These are phyloP conservation scores for Vachellia pachyceras DNA, from an alignment of 306 rosid genomes.

Conservation along the genomic window DNA sequence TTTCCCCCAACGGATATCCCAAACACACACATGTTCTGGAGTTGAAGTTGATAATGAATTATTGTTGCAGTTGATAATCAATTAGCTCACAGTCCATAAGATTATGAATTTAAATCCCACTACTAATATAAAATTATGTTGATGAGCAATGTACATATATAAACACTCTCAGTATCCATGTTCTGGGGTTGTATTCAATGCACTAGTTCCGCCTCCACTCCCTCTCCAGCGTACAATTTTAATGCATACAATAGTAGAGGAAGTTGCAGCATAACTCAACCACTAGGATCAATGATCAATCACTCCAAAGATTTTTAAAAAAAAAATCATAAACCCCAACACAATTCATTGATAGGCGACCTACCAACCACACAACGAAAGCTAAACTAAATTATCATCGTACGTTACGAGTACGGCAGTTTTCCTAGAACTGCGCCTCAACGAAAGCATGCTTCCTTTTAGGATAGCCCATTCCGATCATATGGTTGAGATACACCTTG, in stretches of 20 bases:
- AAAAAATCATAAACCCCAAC: background rate
- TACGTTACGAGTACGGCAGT: background rate
- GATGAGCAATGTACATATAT: too few species aligned
- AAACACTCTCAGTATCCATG: too few species aligned
- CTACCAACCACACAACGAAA: background rate
- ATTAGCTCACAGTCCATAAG: too few species aligned
- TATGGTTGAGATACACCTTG: slow-evolving; percentile 74
- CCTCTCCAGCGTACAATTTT: background rate
- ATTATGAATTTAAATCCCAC: too few species aligned
- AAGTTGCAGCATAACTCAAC: background rate
- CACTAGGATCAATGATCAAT: background rate
- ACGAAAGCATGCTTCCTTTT: slow-evolving; percentile 81
- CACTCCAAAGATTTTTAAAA: background rate
- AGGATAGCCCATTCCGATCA: slow-evolving; percentile 83
- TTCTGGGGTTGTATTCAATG: background rate
- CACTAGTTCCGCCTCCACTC: background rate
- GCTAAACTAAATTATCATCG: background rate
- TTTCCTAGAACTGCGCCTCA: slow-evolving; percentile 74
- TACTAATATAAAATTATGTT: too few species aligned
- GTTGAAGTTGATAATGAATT: too few species aligned
- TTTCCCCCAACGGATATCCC: too few species aligned
- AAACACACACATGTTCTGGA: too few species aligned
- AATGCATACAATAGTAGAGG: background rate
- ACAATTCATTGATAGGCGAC: background rate
- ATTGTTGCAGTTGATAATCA: too few species aligned